Base-by-base conservation (phyloP, 345 rosid species). In the Toxicodendron radicans region DNA sequence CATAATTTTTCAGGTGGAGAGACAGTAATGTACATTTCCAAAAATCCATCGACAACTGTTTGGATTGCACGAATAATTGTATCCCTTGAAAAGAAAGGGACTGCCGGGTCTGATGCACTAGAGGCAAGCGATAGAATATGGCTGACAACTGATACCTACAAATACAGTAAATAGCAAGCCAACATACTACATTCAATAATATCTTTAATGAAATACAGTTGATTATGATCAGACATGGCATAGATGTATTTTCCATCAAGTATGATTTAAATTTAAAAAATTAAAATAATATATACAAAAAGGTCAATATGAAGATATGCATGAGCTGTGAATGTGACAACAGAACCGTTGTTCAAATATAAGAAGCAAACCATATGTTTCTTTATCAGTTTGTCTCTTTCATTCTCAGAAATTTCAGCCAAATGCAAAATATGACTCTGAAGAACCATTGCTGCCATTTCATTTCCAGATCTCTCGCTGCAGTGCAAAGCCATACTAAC, bases 21-120 rank as follows among this genome's bases (percentile, higher is more conserved):
- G 57, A 80, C 75, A 43, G 74, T 63, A 73, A 70, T 27, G 16
- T 56, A 95, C 99, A 81, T 82, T 80, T 92, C 99, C 87, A 92
- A 71, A 79, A 95, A 95, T 72, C 99, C 97, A 75, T 95, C 99
- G 45, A 95, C 97, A 58, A 95, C 86, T 32, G 94, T 92, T 80
- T 77, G 90, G 76, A 95, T 76, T 60, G 97, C 88, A 57, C 79
- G 75, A 20, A 86, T 83, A 72, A 90, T 80, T 32, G 81, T 80
- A 75, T 89, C 92, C 79, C 75, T 83, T 56, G 91, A 82, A 82
- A 95, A 91, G 77, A 79, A 83, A 69, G 99, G 97, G 75, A 86
- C 72, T 33, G 85, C 64, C 69, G 93, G 91, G 38, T 91, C 95
- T 45, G 91, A 66, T 64, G 83, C 80, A 83, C 85, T 76, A 65